Evolutionary conservation across 176 grass and related monocot genomes (phyloP).

Genomic region (Aegilops sharonensis): DNA sequence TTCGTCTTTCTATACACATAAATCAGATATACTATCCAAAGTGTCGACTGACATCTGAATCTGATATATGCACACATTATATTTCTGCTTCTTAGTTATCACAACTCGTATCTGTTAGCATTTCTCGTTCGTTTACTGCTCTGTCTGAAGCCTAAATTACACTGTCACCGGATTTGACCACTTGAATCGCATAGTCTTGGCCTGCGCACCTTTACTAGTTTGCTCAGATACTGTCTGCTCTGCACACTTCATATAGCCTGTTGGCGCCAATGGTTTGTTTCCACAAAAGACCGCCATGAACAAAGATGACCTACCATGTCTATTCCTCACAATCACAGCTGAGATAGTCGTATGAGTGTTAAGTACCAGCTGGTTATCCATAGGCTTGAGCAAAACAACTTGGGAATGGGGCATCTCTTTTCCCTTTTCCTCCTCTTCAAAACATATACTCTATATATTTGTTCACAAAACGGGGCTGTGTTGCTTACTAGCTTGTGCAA

Average conservation of each 20-base stretch:
- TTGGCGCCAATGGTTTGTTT: slow-evolving; percentile 3
- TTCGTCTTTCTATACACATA: neutral
- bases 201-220: neutral
- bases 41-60: neutral
- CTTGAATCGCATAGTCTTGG: neutral
- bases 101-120: neutral
- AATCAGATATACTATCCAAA: neutral
- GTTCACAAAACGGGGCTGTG: neutral
- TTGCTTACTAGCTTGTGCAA: neutral
- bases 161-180: neutral
- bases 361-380: neutral
- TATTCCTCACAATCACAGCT: slow-evolving; percentile 6
- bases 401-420: neutral
- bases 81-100: neutral
- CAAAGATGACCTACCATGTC: slow-evolving; percentile 18
- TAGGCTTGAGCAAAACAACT: neutral
- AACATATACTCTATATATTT: neutral
- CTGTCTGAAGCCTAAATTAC: neutral
- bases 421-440: neutral
- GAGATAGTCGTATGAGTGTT: slow-evolving; percentile 18
- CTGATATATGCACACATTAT: neutral
- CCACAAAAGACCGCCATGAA: neutral
- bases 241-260: slow-evolving; percentile 1
- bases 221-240: slow-evolving; percentile 18
- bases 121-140: neutral